Evolutionary conservation across 2,329 filamentous ascomycete genomes (phyloP).

Genomic region (Fonsecaea multimorphosa): DNA sequence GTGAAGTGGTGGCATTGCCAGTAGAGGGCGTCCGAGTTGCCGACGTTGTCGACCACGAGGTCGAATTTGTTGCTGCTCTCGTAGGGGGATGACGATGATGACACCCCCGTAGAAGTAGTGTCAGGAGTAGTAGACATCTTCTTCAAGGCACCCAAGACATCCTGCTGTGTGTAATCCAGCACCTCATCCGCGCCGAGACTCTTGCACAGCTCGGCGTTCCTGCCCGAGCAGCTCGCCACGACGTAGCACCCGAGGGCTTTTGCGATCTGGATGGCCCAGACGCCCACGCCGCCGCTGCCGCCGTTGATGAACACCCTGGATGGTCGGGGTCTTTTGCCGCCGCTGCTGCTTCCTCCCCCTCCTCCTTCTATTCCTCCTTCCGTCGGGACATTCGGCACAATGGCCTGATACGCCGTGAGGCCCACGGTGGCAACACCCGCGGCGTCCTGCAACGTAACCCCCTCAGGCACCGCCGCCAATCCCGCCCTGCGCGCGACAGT

Average conservation of each 20-base stretch:
- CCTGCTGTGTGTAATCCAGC: constrained; percentile 62
- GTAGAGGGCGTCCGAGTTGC: constrained; percentile 59
- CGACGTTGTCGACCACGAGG: constrained; percentile 65
- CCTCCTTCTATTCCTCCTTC: too few relatives aligned
- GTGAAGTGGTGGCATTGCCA: constrained; percentile 60
- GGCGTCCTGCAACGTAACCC: constrained; percentile 51
- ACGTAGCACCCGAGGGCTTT: constrained; percentile 66
- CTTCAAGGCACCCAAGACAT: constrained; percentile 57
- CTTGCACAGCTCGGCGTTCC: constrained; percentile 63
- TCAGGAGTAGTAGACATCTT: constrained; percentile 37
- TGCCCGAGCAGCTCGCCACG: constrained; percentile 63
- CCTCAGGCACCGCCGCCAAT: constrained; percentile 52
- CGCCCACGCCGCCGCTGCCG: constrained; percentile 67
- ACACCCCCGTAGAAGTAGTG: constrained; percentile 28
- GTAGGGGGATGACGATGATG: background rate
- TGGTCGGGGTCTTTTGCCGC: constrained; percentile 39
- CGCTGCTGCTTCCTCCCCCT: constrained; percentile 50
- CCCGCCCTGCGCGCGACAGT: constrained; percentile 45
- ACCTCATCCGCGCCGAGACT: constrained; percentile 68
- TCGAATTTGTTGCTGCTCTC: constrained; percentile 55
- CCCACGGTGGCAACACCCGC: constrained; percentile 55
- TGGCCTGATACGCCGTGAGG: constrained; percentile 56
- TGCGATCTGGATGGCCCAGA: constrained; percentile 67
- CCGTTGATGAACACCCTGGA: constrained; percentile 71
- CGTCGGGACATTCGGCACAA: constrained; percentile 57